Base-by-base conservation (phyloP, 2,329 filamentous ascomycete species). In the Ascomycota sp. region DNA sequence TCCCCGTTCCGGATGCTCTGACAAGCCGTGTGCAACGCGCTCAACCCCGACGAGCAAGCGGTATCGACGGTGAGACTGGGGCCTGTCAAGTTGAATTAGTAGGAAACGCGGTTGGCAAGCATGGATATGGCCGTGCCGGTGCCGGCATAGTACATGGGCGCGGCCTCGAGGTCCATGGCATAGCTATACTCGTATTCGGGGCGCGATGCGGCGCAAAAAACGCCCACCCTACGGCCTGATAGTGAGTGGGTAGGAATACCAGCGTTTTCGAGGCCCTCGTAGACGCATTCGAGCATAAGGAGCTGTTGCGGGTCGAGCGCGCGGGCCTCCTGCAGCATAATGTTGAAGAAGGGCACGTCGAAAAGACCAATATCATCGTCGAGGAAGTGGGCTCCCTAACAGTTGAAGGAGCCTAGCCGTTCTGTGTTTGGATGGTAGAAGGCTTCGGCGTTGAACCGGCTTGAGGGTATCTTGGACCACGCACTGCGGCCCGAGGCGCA, bases 181-280 rank as follows among this genome's bases (percentile, higher is more conserved):
- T 37, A 27, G 9, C 29, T 23, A 9, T 29, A 37, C 28, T 35
- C 33, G 25, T n/a, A 29, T 8, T 8, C 22, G 8, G 29, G 8
- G 17, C 2, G 27, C 22, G 7, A 27, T 12, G 20, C 35, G 12
- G 25, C 35, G 9, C 21, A 32, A 15, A 20, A 30, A 2, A 19
- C 22, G 20, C 33, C 33, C 7, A 28, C 13, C 8, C 9, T 4
- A 11, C 20, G 20, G 3, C 24, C 21, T 8, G 30, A 31, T 11
- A 12, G 22, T 4, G 15, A 13, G n/a, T 29, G 21, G n/a, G 8
- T 7, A 7, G 57, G 52, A 12, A 63, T 50, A 7, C 62, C 63
- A 3, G 60, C 61, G 31, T 57, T 63, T 38, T 68, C 63, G 6
- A 67, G 46, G 0, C 61, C 61, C 39, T 68, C 62, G 35, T 61